Evolutionary conservation across 2,329 filamentous ascomycete species (phyloP).

Genomic region (Ophiostoma populinum): DNA sequence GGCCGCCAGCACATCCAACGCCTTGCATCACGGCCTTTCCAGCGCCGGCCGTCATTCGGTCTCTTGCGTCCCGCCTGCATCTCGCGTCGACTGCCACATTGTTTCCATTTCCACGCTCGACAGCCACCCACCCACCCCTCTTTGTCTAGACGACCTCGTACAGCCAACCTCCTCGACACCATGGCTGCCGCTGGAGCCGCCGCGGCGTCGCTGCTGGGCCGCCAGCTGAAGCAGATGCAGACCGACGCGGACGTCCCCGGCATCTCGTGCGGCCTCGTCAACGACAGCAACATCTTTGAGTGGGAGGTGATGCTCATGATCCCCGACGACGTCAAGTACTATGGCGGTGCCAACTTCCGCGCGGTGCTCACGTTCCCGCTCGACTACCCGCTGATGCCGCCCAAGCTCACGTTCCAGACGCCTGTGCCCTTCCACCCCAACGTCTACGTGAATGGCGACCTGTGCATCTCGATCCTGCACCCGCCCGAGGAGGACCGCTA

Average conservation of each 20-base stretch:
- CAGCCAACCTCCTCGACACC: not conserved
- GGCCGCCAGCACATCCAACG: too few relatives aligned
- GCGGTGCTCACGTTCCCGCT: slow-evolving; percentile 68
- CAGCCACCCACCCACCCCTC: not conserved
- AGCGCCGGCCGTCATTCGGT: too few relatives aligned
- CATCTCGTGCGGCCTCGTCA: slow-evolving; percentile 79
- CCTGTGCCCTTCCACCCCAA: slow-evolving; percentile 88
- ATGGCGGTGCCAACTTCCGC: slow-evolving; percentile 91
- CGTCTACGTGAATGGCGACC: slow-evolving; percentile 70
- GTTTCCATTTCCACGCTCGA: not conserved
- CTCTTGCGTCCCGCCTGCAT: too few relatives aligned
- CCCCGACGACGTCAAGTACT: slow-evolving; percentile 80
- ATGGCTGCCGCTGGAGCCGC: slow-evolving; percentile 6
- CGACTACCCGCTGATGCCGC: slow-evolving; percentile 75
- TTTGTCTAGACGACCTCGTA: too few relatives aligned
- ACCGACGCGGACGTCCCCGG: slow-evolving; percentile 79
- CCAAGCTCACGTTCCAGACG: slow-evolving; percentile 69
- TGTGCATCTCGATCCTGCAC: slow-evolving; percentile 96
- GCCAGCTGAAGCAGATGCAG: slow-evolving; percentile 91
- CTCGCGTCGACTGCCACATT: too few relatives aligned
- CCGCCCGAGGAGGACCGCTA: slow-evolving; percentile 86
- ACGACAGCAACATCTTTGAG: slow-evolving; percentile 77
- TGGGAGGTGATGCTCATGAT: slow-evolving; percentile 99
- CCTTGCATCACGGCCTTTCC: too few relatives aligned
- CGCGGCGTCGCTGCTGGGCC: slow-evolving; percentile 47